Conservation (phyloP, 305 asterid species). For the Fraxinus dipetala region DNA sequence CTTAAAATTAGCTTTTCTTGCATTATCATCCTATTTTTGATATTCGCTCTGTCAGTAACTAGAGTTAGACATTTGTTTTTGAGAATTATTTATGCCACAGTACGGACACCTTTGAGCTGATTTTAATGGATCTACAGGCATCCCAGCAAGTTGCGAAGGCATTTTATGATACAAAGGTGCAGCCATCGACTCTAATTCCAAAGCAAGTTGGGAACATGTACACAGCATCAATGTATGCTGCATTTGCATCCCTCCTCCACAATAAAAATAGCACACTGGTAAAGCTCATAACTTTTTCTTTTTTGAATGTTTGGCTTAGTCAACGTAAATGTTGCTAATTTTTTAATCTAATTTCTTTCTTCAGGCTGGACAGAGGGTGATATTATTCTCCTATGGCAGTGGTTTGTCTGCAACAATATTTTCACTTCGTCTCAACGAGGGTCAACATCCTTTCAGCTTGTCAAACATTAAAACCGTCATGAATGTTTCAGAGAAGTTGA, state of each 20-base stretch:
- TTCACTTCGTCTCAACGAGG: constrained; percentile 76
- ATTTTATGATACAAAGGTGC: constrained; percentile 71
- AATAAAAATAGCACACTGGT: constrained; percentile 68
- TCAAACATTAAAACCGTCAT: constrained; percentile 68
- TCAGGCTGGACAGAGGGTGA: constrained; percentile 89
- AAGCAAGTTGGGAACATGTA: constrained; percentile 99
- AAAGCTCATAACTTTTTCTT: constrained; percentile 20
- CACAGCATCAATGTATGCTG: constrained; percentile 95
- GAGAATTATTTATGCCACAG: neutral
- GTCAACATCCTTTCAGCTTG: constrained; percentile 79
- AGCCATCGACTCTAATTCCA: constrained; percentile 82
- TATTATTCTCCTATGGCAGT: constrained; percentile 90
- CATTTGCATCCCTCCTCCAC: constrained; percentile 90
- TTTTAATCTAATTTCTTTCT: constrained; percentile 1
- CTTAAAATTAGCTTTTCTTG: neutral
- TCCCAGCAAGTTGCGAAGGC: constrained; percentile 88
- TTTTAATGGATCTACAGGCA: constrained; percentile 45
- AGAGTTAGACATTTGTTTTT: neutral
- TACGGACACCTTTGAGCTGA: constrained; percentile 5
- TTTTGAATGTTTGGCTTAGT: neutral
- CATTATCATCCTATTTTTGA: neutral
- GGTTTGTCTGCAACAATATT: constrained; percentile 87
- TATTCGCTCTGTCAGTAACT: neutral
- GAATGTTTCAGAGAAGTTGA: constrained; percentile 75
- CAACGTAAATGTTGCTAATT: neutral